These are phyloP conservation scores for Xylaria polymorpha DNA, from an alignment of 2,329 filamentous ascomycete genomes.

Conservation along the genomic window DNA sequence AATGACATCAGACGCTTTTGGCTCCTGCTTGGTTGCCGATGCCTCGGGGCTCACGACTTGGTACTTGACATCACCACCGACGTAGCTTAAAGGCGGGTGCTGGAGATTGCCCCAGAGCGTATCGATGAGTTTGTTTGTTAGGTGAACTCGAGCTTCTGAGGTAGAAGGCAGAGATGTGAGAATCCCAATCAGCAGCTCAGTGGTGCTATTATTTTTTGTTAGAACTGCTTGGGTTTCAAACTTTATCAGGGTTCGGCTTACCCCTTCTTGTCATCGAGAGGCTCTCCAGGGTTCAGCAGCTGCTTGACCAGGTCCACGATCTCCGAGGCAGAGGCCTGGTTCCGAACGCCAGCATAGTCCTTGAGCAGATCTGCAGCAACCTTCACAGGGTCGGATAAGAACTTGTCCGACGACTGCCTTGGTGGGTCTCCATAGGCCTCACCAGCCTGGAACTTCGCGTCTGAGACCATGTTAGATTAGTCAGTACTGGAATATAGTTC, in stretches of 20 bases:
- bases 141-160: conserved; percentile 50
- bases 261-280: conserved; percentile 68
- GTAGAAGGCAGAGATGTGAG: conserved; percentile 53
- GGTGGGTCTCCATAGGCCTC: conserved; percentile 51
- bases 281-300: conserved; percentile 57
- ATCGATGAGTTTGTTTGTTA: conserved; percentile 64
- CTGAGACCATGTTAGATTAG: conserved; percentile 46
- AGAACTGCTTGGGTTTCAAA: conserved; percentile 17
- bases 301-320: conserved; percentile 51
- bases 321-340: conserved; percentile 47
- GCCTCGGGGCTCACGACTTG: conserved; percentile 50
- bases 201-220: conserved; percentile 49
- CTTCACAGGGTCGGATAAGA: conserved; percentile 51
- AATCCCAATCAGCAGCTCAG: conserved; percentile 56
- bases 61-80: conserved; percentile 57
- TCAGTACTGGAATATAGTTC: not conserved
- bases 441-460: conserved; percentile 54
- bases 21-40: conserved; percentile 51
- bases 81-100: conserved; percentile 62
- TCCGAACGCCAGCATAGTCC: conserved; percentile 47
- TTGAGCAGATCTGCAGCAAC: conserved; percentile 51
- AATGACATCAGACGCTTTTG: conserved; percentile 50
- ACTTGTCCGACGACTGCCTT: conserved; percentile 41
- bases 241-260: conserved; percentile 38
- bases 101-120: conserved; percentile 66